A percentile compares a stretch with the other conserved stretches of the same genome.
These are phyloP conservation scores for Leccinellum luteum DNA, from an alignment of 768 basidiomycete genomes.

Conservation along the genomic window DNA sequence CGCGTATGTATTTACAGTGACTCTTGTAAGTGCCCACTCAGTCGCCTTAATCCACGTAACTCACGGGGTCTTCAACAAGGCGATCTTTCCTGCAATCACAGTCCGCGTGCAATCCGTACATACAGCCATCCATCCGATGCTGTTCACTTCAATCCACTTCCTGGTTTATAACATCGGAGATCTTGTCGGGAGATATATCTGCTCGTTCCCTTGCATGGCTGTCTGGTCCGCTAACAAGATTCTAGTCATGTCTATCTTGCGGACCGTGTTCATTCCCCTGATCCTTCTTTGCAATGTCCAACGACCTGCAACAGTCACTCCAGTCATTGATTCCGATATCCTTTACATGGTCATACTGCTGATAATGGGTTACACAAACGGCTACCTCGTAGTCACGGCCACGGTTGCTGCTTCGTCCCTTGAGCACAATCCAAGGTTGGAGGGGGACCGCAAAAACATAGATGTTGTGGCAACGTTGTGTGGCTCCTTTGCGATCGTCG, in stretches of 20 bases:
- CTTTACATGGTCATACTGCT: constrained; percentile 74
- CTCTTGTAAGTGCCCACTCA: constrained; percentile 55
- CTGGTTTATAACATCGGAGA: constrained; percentile 74
- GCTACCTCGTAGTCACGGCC: constrained; percentile 72
- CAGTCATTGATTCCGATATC: constrained; percentile 70
- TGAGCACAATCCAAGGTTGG: constrained; percentile 71
- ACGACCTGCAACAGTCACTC: constrained; percentile 35
- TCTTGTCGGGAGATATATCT: constrained; percentile 64
- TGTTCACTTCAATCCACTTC: constrained; percentile 80
- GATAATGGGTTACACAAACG: constrained; percentile 75
- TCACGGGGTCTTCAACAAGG: constrained; percentile 40
- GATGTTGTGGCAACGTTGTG: constrained; percentile 83
- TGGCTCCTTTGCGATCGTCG: constrained; percentile 75
- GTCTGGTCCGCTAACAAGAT: constrained; percentile 70
- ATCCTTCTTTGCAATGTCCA: constrained; percentile 89
- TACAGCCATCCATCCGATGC: constrained; percentile 66
- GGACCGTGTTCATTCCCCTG: constrained; percentile 81
- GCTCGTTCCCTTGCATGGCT: constrained; percentile 60
- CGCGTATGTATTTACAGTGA: constrained; percentile 73
- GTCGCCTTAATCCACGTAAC: background rate
- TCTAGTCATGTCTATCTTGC: constrained; percentile 58
- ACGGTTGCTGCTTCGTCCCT: constrained; percentile 84
- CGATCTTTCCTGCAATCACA: constrained; percentile 86
- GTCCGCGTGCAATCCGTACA: constrained; percentile 69
- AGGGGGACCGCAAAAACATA: constrained; percentile 70